Evolutionary conservation across 129 eudicot genomes (phyloP), one percentile per base, ranked within the genome.

Genomic region (Lactuca sativa): DNA sequence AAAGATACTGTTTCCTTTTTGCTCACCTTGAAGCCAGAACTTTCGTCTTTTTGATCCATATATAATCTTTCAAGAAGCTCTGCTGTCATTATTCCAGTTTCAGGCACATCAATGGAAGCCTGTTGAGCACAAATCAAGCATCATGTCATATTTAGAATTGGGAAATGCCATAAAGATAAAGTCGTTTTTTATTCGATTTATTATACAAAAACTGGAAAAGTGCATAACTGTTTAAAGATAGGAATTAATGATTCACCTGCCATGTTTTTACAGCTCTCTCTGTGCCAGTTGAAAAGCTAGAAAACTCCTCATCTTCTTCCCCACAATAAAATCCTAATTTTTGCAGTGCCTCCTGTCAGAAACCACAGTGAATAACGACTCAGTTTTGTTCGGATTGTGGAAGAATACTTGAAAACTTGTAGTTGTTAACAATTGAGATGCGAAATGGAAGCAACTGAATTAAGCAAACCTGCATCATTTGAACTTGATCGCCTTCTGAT

Each of bases 191-290:
- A 40, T 55, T 17, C 17, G 4, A 32, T 36, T 12, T 18, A 11
- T 6, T n/a, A 11, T 30, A 4, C 15, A 10, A n/a, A n/a, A n/a
- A n/a, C n/a, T n/a, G n/a, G 51, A 21, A 31, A 34, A 67, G 34
- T 52, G n/a, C 9, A 41, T 37, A 40, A 43, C 6, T 40, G 49
- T 43, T 43, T 43, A 43, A 8, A 43, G 13, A 43, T 9, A 8
- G 49, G 14, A 43, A 43, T 3, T 43, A 43, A 47, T 47, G 14
- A 9, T 48, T 76, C 64, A 92, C 98, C 85, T 92, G 98, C 98
- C 98, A 92, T 68, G 98, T 92, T 83, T 92, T 92, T 13, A 92
- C 95, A 62, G 98, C 98, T 40, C 95, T 84, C 66, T 89, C 92
- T 8, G 98, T 92, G 63, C 98, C 98, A 70, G 84, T 85, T 49